These are phyloP conservation scores for Schwanniomyces etchellsii DNA, from an alignment of 1,139 yeast genomes.

Conservation along the genomic window DNA sequence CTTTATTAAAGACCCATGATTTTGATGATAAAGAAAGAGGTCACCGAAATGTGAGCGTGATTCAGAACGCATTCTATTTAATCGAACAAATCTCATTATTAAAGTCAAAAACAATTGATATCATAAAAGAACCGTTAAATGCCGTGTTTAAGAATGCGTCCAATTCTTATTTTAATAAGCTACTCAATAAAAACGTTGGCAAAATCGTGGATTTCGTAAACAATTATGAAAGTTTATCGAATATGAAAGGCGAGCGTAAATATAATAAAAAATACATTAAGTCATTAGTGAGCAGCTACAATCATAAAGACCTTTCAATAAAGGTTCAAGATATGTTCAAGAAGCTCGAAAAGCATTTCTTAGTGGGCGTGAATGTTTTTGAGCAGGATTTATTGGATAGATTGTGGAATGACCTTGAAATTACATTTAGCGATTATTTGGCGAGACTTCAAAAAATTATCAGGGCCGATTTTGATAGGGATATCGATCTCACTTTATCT, in stretches of 20 bases:
- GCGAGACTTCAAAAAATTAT: slow-evolving; percentile 33
- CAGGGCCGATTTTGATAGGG: slow-evolving; percentile 31
- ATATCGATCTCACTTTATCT: slow-evolving; percentile 32
- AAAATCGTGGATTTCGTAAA: slow-evolving; percentile 60
- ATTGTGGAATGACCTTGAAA: slow-evolving; percentile 41
- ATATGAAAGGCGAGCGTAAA: slow-evolving; percentile 50
- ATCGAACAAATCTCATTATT: slow-evolving; percentile 42
- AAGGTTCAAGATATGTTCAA: slow-evolving; percentile 53
- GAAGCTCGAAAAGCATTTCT: slow-evolving; percentile 57
- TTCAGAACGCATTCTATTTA: slow-evolving; percentile 59
- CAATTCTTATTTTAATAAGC: slow-evolving; percentile 40
- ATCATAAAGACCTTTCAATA: slow-evolving; percentile 50
- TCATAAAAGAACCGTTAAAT: slow-evolving; percentile 40
- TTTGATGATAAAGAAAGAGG: slow-evolving; percentile 55
- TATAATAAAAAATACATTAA: slow-evolving; percentile 56
- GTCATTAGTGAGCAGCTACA: slow-evolving; percentile 50
- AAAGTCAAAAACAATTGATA: slow-evolving; percentile 20
- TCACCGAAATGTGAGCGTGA: slow-evolving; percentile 52
- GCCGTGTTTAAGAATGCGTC: slow-evolving; percentile 45
- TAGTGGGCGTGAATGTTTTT: slow-evolving; percentile 35
- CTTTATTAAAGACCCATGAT: slow-evolving; percentile 37
- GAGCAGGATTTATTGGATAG: slow-evolving; percentile 43
- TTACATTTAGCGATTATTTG: slow-evolving; percentile 30
- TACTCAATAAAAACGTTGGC: slow-evolving; percentile 45
- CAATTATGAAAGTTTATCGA: slow-evolving; percentile 53